These are phyloP conservation scores for Ogataea pini DNA, from an alignment of 805 yeast species.

Conservation along the genomic window DNA sequence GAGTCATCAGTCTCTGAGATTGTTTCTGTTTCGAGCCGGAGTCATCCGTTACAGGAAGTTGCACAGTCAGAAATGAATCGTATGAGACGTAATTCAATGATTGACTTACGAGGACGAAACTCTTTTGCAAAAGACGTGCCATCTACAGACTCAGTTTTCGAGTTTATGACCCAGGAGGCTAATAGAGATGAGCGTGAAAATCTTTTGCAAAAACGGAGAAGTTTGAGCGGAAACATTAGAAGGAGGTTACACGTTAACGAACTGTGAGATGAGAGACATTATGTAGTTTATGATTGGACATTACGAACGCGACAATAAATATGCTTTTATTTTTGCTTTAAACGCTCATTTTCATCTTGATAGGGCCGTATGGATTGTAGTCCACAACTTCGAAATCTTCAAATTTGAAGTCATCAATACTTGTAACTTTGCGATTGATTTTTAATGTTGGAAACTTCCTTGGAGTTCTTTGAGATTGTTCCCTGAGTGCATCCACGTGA, in stretches of 20 bases:
- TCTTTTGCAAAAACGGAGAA: constrained; percentile 15
- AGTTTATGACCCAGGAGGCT: constrained; percentile 15
- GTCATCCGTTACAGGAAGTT: constrained; percentile 13
- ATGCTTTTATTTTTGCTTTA: constrained; percentile 38
- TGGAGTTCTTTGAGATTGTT: constrained; percentile 77
- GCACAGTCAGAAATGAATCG: constrained; percentile 13
- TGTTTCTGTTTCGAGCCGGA: constrained; percentile 4
- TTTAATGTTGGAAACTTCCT: constrained; percentile 74
- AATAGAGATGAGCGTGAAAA: constrained; percentile 19
- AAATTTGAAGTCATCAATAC: constrained; percentile 83
- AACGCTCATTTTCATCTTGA: constrained; percentile 97
- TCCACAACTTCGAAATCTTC: constrained; percentile 84
- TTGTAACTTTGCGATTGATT: constrained; percentile 64
- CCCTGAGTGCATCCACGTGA: constrained; percentile 87
- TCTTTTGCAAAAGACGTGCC: constrained; percentile 3
- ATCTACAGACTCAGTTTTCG: constrained; percentile 19
- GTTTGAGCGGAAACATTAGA: constrained; percentile 11
- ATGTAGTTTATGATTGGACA: constrained; percentile 4
- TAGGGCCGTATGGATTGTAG: constrained; percentile 79
- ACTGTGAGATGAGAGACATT: background rate
- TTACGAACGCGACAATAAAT: background rate
- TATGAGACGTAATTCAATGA: constrained; percentile 13
- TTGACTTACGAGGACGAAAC: constrained; percentile 4
- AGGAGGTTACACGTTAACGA: constrained; percentile 7
- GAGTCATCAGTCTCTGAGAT: constrained; percentile 9